phyloP scores from a whole-genome alignment of 306 rosid species.

The Coriaria nepalensis region DNA sequence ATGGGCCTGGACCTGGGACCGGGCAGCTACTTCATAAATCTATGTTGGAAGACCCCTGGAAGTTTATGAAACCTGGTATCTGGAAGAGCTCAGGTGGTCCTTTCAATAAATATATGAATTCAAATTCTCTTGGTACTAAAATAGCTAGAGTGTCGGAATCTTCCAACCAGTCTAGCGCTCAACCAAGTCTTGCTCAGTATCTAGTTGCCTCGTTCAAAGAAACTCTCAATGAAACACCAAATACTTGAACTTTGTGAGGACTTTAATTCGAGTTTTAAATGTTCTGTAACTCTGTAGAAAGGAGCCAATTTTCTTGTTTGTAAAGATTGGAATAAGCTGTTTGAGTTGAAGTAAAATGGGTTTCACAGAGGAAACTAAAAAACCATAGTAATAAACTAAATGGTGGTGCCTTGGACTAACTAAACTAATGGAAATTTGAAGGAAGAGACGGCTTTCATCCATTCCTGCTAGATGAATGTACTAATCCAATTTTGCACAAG shows the following conservation, averaged over 20 bases:
- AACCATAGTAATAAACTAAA: no score
- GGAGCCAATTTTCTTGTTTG: no score
- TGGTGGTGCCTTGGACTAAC: no score
- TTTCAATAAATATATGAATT: conserved; percentile 16
- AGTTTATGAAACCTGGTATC: conserved; percentile 34
- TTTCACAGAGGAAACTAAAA: no score
- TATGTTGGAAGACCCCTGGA: conserved; percentile 95
- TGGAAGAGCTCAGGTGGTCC: conserved; percentile 23
- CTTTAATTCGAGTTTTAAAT: no score
- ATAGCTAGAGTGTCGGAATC: conserved; percentile 25
- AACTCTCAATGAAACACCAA: conserved; percentile 27
- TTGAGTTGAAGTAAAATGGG: no score
- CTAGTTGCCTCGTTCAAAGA: conserved; percentile 69
- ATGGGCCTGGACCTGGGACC: conserved; percentile 14
- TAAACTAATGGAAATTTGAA: no score
- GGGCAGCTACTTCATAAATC: conserved; percentile 38
- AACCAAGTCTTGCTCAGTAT: conserved; percentile 83
- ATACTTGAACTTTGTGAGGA: conserved; percentile 15
- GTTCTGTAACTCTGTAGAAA: no score
- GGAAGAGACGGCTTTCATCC: no score
- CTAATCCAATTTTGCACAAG: no score
- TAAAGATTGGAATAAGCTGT: no score
- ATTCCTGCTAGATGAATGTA: no score
- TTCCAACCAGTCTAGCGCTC: conserved; percentile 27
- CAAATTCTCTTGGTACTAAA: conserved; percentile 21